Evolutionary conservation across 2,329 filamentous ascomycete genomes (phyloP).

Genomic region (Davidsoniella virescens): DNA sequence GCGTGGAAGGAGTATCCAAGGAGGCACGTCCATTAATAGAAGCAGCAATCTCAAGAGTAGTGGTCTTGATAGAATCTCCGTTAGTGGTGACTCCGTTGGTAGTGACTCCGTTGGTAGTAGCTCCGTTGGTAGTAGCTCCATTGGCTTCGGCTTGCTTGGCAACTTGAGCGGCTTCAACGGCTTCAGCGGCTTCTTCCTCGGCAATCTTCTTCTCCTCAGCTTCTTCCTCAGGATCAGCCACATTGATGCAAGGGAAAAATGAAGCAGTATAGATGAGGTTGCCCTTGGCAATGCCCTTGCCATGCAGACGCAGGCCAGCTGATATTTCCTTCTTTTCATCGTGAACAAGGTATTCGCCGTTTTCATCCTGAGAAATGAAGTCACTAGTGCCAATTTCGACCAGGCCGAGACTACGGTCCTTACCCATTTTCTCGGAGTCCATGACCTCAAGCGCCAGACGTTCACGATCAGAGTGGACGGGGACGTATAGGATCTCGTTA

Average conservation of each 20-base stretch:
- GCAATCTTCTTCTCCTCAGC: conserved; percentile 38
- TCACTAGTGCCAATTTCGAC: conserved; percentile 64
- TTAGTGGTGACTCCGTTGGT: conserved; percentile 9
- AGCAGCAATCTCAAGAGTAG: conserved; percentile 9
- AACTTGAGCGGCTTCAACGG: conserved; percentile 18
- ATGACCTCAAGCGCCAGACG: conserved; percentile 83
- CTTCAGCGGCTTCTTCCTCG: conserved; percentile 21
- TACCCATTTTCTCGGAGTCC: conserved; percentile 86
- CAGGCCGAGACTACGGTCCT: conserved; percentile 73
- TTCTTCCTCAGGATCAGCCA: conserved; percentile 80
- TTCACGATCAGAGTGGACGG: conserved; percentile 71
- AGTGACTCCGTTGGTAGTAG: no score
- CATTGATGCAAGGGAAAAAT: conserved; percentile 79
- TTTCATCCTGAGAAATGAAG: conserved; percentile 61
- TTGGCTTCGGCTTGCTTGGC: conserved; percentile 18
- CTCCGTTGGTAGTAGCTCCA: background rate
- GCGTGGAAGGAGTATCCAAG: conserved; percentile 18
- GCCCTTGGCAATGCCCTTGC: conserved; percentile 62
- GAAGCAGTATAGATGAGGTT: conserved; percentile 64
- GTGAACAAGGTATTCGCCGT: conserved; percentile 64
- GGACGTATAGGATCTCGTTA: conserved; percentile 90
- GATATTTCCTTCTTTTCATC: conserved; percentile 55
- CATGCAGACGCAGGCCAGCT: conserved; percentile 56
- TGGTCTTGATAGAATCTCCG: conserved; percentile 15
- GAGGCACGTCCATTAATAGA: conserved; percentile 7